These are phyloP conservation scores for Cyclotella baltica DNA, from an alignment of 108 stramenopile genomes.

Conservation along the genomic window DNA sequence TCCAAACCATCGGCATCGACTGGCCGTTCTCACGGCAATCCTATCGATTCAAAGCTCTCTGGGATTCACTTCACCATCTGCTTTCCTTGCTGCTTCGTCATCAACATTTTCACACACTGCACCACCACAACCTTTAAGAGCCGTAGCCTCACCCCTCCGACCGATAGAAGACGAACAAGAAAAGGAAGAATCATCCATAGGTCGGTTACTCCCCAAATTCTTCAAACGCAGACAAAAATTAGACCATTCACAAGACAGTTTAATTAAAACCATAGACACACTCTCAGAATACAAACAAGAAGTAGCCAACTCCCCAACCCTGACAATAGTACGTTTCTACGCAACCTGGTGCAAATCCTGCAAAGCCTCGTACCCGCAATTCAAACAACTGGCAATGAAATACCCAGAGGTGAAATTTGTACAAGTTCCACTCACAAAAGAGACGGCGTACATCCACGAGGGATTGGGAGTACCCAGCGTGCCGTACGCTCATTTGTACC, in stretches of 20 bases:
- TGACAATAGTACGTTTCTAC: slow-evolving; percentile 72
- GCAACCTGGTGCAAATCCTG: slow-evolving; percentile 78
- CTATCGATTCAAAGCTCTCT: background rate
- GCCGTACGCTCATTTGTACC: slow-evolving; percentile 81
- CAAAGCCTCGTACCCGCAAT: slow-evolving; percentile 63
- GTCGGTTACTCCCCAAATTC: slow-evolving; percentile 59
- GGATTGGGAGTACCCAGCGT: slow-evolving; percentile 71
- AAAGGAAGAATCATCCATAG: slow-evolving; percentile 42
- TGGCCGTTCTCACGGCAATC: slow-evolving; percentile 3
- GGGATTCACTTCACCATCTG: background rate
- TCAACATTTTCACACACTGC: background rate
- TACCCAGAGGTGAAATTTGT: slow-evolving; percentile 74
- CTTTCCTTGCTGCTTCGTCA: background rate
- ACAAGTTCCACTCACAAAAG: slow-evolving; percentile 68
- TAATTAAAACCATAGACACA: slow-evolving; percentile 52
- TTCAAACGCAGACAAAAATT: slow-evolving; percentile 19
- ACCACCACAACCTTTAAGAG: background rate
- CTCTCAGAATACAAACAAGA: slow-evolving; percentile 64
- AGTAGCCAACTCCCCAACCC: slow-evolving; percentile 59
- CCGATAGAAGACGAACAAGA: slow-evolving; percentile 37
- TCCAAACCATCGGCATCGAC: slow-evolving; percentile 7
- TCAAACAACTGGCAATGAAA: slow-evolving; percentile 52
- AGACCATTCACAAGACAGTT: background rate
- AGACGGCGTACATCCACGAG: slow-evolving; percentile 74
- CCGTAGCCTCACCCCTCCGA: slow-evolving; percentile 39